Base-by-base conservation (phyloP, 305 asterid genomes). In the Petunia hybrid region DNA sequence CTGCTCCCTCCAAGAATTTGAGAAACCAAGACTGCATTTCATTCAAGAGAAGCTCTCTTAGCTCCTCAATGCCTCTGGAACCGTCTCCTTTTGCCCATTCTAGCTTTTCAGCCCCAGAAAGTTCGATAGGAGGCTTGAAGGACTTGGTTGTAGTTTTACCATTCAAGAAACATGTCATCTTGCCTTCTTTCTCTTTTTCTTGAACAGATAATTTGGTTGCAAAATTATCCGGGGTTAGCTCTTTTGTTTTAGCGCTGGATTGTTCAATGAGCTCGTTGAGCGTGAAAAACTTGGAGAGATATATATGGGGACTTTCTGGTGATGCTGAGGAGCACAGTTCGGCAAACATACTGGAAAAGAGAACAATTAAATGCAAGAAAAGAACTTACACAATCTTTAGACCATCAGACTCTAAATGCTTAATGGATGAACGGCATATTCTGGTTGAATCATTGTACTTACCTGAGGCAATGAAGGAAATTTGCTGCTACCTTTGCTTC, bases 381-480 rank as follows among this genome's bases (percentile, higher is more conserved):
- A 5, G 61, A 0, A 51, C 61, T 6, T 45, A 41, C 5, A 38
- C 65, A 66, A 22, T 43, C 38, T 35, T 68, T 5, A 36, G 2
- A 66, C 22, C 46, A 46, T 1, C 7, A n/a, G 40, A 35, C 5
- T 31, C 6, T 8, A 46, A 63, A 31, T 74, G 35, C 10, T 5
- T 22, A 22, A 22, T 22, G 31, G 31, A 22, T 66, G 74, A 41
- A 78, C 46, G 38, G 14, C 35, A 36, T 55, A 39, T 80, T 38
- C 45, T 1, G 22, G 57, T 41, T 35, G 35, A 73, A 48, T 22
- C 22, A 22, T 2, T 42, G 38, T 53, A 40, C 80, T 77, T 80
- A 94, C 99, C 98, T 86, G 68, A 95, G 91, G 92, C 94, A 92
- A 74, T 89, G 91, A 80, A 91, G 89, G 78, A 95, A 92, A 85